Evolutionary conservation across 345 rosid species (phyloP).

Genomic region (Lenwebbia sp.): DNA sequence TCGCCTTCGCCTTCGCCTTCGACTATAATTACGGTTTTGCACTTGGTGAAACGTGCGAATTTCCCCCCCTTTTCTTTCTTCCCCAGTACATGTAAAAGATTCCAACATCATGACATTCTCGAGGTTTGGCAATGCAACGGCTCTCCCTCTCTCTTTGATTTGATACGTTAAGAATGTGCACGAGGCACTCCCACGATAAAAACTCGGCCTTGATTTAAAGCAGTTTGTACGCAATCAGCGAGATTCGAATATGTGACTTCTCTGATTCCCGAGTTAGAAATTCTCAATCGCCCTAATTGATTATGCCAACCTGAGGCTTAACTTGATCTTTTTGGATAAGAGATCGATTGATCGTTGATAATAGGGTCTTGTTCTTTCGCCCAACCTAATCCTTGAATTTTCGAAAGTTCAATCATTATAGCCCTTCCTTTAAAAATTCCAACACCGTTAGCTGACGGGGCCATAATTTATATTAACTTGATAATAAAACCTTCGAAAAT

Average conservation of each 20-base stretch:
- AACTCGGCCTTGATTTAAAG: fast-evolving
- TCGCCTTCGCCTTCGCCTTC: too few relatives aligned
- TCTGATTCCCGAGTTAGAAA: fast-evolving
- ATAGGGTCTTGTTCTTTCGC: not conserved
- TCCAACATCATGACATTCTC: not conserved
- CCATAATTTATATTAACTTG: not conserved
- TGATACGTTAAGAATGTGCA: not conserved
- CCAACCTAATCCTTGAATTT: not conserved
- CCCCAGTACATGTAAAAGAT: not conserved
- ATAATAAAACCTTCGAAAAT: not conserved
- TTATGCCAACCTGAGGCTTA: not conserved
- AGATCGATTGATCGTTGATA: not conserved
- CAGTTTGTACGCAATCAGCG: not conserved
- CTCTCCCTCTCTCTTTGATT: not conserved
- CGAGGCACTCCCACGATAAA: not conserved
- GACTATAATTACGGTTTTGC: too few relatives aligned
- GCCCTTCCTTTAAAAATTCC: not conserved
- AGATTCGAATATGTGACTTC: fast-evolving
- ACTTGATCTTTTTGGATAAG: not conserved
- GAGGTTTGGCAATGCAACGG: not conserved
- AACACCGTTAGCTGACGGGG: not conserved
- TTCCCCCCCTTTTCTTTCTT: fast-evolving
- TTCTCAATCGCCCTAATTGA: not conserved
- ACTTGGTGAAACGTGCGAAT: not conserved
- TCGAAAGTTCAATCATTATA: not conserved